Evolutionary conservation across 768 basidiomycete genomes (phyloP).

Genomic region (Suillus discolor): DNA sequence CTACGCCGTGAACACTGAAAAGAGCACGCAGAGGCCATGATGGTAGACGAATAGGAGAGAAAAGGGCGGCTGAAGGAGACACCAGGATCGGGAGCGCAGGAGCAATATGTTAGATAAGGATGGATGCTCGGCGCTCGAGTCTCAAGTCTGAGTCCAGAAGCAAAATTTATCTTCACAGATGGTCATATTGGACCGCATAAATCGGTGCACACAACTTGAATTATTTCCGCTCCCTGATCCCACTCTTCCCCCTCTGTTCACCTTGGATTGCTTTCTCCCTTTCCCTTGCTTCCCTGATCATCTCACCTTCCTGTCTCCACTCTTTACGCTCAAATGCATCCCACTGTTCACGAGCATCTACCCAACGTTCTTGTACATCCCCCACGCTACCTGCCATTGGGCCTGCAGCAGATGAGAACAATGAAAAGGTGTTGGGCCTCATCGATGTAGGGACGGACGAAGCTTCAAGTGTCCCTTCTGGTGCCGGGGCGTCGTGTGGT

Average conservation of each 20-base stretch:
- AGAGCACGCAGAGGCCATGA: no score
- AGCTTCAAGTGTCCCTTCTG: conserved; percentile 33
- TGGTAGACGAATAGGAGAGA: no score
- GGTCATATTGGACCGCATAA: neutral
- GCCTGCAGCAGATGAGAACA: conserved; percentile 70
- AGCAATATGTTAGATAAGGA: no score
- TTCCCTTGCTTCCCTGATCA: conserved; percentile 25
- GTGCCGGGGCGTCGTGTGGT: conserved; percentile 34
- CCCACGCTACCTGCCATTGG: conserved; percentile 54
- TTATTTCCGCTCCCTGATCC: conserved; percentile 33
- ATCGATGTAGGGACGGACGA: conserved; percentile 38
- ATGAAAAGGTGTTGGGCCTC: conserved; percentile 64
- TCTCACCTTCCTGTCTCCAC: conserved; percentile 78
- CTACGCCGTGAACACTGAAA: no score
- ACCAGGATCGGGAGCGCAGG: no score
- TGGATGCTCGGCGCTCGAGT: no score
- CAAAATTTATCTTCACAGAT: no score
- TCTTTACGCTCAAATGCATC: conserved; percentile 78
- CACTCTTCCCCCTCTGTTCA: conserved; percentile 11
- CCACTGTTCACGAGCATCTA: conserved; percentile 81
- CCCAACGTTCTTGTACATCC: conserved; percentile 92
- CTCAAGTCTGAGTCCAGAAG: no score
- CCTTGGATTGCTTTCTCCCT: conserved; percentile 15
- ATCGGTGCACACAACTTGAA: neutral
- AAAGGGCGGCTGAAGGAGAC: no score